These are phyloP conservation scores for Cyberlindnera bimundalis DNA, from an alignment of 805 yeast species.

Conservation along the genomic window DNA sequence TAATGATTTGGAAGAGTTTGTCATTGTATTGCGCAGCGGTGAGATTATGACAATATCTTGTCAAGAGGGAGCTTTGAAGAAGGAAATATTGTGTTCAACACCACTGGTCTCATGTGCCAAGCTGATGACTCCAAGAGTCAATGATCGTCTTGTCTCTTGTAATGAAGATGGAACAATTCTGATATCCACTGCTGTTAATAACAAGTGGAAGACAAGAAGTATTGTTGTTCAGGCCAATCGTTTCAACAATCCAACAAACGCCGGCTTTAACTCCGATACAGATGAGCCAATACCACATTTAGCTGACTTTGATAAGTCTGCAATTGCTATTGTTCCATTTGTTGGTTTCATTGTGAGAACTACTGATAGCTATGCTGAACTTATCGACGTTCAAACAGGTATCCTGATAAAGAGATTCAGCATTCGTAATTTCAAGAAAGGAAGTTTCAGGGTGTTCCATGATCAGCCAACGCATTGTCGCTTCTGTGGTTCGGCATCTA, in stretches of 20 bases:
- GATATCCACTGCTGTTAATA: slow-evolving; percentile 58
- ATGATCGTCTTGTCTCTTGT: slow-evolving; percentile 63
- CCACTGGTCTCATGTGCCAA: slow-evolving; percentile 50
- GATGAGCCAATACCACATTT: slow-evolving; percentile 2
- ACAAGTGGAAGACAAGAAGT: slow-evolving; percentile 59
- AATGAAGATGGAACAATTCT: slow-evolving; percentile 47
- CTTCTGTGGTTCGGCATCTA: slow-evolving; percentile 87
- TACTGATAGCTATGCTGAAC: slow-evolving; percentile 51
- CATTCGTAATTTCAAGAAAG: slow-evolving; percentile 56
- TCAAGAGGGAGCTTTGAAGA: slow-evolving; percentile 41
- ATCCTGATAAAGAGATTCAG: slow-evolving; percentile 57
- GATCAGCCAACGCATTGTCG: slow-evolving; percentile 85
- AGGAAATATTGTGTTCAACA: slow-evolving; percentile 30
- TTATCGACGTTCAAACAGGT: slow-evolving; percentile 79
- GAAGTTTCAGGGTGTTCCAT: slow-evolving; percentile 66
- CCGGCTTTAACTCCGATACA: background rate
- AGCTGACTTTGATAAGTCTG: slow-evolving; percentile 25
- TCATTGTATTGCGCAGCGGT: slow-evolving; percentile 52
- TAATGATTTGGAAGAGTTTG: slow-evolving; percentile 36
- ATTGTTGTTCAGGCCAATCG: slow-evolving; percentile 43
- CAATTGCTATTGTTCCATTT: slow-evolving; percentile 57
- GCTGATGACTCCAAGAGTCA: slow-evolving; percentile 67
- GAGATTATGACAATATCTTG: slow-evolving; percentile 47
- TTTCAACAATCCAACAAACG: slow-evolving; percentile 22
- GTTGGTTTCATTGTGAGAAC: slow-evolving; percentile 73